Percentiles rank a stretch among this genome's conserved stretches.
These are phyloP conservation scores for Colletotrichum sp. DNA, from an alignment of 2,329 filamentous ascomycete genomes.

Conservation along the genomic window DNA sequence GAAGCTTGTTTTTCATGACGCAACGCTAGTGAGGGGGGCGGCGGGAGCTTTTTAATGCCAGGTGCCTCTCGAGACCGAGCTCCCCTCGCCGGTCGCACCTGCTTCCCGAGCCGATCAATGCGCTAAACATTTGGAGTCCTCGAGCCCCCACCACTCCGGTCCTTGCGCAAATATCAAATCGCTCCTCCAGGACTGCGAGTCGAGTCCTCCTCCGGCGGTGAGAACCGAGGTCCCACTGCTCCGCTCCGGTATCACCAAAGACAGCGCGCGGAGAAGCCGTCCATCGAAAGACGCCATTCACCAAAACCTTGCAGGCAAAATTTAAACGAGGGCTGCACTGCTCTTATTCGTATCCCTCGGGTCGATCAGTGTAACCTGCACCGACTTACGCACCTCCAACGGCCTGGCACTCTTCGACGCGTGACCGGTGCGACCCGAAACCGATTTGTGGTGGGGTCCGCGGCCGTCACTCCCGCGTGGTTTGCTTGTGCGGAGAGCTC, in stretches of 20 bases:
- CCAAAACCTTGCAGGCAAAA: not conserved
- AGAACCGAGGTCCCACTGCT: not conserved
- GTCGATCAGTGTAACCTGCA: not conserved
- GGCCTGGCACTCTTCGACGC: not conserved
- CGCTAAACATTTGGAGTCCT: not conserved
- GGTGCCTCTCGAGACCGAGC: not conserved
- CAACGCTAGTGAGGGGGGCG: not conserved
- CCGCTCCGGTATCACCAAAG: not conserved
- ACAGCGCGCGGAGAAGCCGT: not conserved
- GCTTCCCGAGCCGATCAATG: constrained; percentile 8
- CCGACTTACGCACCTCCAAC: not conserved
- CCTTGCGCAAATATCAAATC: constrained; percentile 3
- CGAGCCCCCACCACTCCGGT: not conserved
- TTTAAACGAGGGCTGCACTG: not conserved
- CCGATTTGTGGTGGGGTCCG: not conserved
- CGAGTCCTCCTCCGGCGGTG: not conserved
- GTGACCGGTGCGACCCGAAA: constrained; percentile 1
- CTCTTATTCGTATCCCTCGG: constrained; percentile 2
- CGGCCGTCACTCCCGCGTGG: not conserved
- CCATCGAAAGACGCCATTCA: not conserved
- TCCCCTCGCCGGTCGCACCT: not conserved
- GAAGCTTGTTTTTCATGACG: constrained; percentile 11
- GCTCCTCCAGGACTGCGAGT: not conserved
- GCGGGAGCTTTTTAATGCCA: not conserved
- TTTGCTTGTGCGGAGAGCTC: constrained; percentile 1